phyloP scores from a whole-genome alignment of 208 protist species.

The Acanthamoeba divionensis region DNA sequence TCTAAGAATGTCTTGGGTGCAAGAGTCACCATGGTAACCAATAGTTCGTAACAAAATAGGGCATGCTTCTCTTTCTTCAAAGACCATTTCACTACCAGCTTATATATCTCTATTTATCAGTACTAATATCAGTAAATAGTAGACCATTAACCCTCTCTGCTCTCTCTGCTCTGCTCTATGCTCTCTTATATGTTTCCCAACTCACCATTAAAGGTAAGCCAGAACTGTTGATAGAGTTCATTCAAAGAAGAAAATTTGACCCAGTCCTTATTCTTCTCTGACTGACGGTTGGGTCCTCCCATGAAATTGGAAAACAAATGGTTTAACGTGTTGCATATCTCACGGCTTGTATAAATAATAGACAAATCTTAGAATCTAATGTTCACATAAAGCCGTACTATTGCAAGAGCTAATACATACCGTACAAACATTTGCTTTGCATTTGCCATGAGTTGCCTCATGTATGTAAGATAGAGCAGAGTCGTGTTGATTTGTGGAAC shows the following conservation, averaged over 20 bases:
- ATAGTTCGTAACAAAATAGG: not conserved
- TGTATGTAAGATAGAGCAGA: conserved; percentile 8
- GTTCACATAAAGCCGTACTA: not conserved
- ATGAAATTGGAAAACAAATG: conserved; percentile 2
- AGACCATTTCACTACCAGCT: not conserved
- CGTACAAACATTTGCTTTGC: not conserved
- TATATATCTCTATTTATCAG: not conserved
- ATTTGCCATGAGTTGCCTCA: not conserved
- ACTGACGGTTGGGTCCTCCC: not conserved
- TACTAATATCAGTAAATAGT: too few species aligned
- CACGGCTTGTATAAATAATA: not conserved
- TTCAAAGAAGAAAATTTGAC: not conserved
- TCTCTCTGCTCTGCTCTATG: not conserved
- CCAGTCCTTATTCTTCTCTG: too few species aligned
- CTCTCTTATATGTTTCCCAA: too few species aligned
- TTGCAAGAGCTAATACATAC: not conserved
- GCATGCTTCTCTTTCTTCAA: conserved; percentile 3
- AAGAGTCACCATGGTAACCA: not conserved
- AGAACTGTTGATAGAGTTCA: not conserved
- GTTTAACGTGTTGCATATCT: conserved; percentile 15
- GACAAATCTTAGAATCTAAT: not conserved
- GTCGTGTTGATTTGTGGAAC: conserved; percentile 25
- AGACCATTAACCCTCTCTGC: not conserved
- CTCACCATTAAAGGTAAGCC: not conserved
- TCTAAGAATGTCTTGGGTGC: not conserved